phyloP scores from a whole-genome alignment of 2,329 filamentous ascomycete species.

The Beauveria caledonica region DNA sequence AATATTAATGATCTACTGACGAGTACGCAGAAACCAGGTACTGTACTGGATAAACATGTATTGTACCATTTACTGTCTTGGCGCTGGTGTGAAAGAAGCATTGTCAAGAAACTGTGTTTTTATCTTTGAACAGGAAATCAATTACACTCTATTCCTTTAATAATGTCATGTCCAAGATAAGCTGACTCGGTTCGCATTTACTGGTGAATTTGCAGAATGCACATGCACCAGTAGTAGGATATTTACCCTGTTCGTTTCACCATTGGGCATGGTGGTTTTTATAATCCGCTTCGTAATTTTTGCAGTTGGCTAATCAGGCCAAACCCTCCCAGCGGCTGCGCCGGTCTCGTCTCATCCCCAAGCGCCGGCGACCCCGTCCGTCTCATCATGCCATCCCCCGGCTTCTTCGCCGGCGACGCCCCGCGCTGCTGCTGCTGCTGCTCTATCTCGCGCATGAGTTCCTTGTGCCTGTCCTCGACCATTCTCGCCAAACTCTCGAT shows the following conservation, averaged over 20 bases:
- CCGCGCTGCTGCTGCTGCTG: not conserved
- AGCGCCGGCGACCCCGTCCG: slow-evolving; percentile 25
- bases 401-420: not conserved
- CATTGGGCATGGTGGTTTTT: slow-evolving; percentile 11
- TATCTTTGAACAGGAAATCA: no score
- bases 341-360: slow-evolving; percentile 16
- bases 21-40: not conserved
- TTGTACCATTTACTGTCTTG: no score
- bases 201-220: not conserved
- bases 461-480: slow-evolving; percentile 65
- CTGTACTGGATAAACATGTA: not conserved
- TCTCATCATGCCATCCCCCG: slow-evolving; percentile 25
- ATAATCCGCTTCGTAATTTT: slow-evolving; percentile 48
- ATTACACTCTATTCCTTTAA: no score
- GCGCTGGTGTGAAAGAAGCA: no score
- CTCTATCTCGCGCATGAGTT: slow-evolving; percentile 45
- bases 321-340: slow-evolving; percentile 40
- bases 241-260: not conserved
- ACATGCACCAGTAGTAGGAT: not conserved
- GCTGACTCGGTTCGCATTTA: no score
- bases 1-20: no score
- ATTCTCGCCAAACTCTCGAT: slow-evolving; percentile 73
- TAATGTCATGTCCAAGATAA: no score
- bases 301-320: slow-evolving; percentile 56
- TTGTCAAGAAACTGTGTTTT: no score